Base-by-base conservation (phyloP, 2,329 filamentous ascomycete genomes). In the Sarocladium oryzae region DNA sequence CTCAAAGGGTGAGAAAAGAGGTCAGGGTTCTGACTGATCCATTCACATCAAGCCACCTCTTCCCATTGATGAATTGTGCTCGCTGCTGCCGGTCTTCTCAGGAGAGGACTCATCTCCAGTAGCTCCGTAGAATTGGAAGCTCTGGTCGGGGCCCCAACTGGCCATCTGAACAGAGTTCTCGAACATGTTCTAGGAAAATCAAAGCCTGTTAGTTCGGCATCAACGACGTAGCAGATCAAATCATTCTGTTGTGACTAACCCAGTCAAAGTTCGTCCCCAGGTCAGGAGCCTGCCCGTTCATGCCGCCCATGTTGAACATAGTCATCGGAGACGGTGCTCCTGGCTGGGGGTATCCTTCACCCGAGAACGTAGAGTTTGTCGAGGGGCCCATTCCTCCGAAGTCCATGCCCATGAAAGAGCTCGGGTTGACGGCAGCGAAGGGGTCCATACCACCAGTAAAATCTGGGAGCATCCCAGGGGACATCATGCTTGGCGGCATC, bases 121-220 rank as follows among this genome's bases (percentile, higher is more conserved):
- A 13, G 55, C 54, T 11, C 64, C 67, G 55, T 79, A 79, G 54
- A 80, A 72, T 50, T 75, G 72, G 56, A 79, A 77, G 15, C 71
- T 70, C 52, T 76, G 73, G 28, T 80, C 77, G 2, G 69, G 65
- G 23, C 71, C 75, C 70, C 77, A 81, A 37, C 71, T 73, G 13
- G 75, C 71, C 58, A 66, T 63, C 54, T 82, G 79, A 1, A 78
- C 72, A 54, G 76, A 82, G 49, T 73, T 80, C 54, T 82, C 78
- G 45, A 82, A 76, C 11, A 76, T 73, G 38, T 74, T 73, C 79
- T 82, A 50, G 32, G 15, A 36, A 38, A 21, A 38, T 38, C 7
- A n/a, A 21, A 7, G 36, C 16, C 36, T 9, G 36, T 38, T 7
- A 8, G n/a, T n/a, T n/a, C n/a, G n/a, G 8, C 36, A 38, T 38